phyloP scores from a whole-genome alignment of 805 yeast species.

The Kazachstania viticola region DNA sequence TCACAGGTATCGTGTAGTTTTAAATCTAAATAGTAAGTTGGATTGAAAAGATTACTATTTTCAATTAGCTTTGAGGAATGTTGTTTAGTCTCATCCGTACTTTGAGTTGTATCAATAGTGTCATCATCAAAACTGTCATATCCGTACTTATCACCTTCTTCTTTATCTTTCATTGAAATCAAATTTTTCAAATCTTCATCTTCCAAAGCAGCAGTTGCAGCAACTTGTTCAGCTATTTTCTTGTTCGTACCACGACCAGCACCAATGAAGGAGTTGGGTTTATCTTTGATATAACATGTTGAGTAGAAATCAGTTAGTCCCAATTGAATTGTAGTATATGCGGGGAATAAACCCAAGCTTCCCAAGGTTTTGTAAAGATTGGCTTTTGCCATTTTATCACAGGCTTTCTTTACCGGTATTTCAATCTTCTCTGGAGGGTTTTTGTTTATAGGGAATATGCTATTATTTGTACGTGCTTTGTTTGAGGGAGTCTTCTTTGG shows the following conservation, averaged over 20 bases:
- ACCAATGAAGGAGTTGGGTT: conserved; percentile 5
- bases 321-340: conserved; percentile 5
- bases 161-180: not conserved
- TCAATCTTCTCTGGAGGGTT: no score
- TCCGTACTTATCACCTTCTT: not conserved
- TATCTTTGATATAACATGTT: conserved; percentile 5
- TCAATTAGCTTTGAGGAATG: not conserved
- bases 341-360: conserved; percentile 6
- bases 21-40: conserved; percentile 1
- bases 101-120: not conserved
- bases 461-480: no score
- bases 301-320: conserved; percentile 7
- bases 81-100: not conserved
- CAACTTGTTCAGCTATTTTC: conserved; percentile 9
- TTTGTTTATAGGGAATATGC: no score
- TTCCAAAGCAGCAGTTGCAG: conserved; percentile 6
- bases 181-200: not conserved
- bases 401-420: conserved; percentile 1
- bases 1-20: conserved; percentile 4
- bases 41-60: conserved; percentile 1
- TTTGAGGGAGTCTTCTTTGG: no score
- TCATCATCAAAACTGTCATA: not conserved
- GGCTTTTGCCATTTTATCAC: conserved; percentile 8
- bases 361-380: conserved; percentile 7
- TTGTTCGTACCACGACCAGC: conserved; percentile 9